Evolutionary conservation across 345 rosid species (phyloP).

Genomic region (Citrus glauca): DNA sequence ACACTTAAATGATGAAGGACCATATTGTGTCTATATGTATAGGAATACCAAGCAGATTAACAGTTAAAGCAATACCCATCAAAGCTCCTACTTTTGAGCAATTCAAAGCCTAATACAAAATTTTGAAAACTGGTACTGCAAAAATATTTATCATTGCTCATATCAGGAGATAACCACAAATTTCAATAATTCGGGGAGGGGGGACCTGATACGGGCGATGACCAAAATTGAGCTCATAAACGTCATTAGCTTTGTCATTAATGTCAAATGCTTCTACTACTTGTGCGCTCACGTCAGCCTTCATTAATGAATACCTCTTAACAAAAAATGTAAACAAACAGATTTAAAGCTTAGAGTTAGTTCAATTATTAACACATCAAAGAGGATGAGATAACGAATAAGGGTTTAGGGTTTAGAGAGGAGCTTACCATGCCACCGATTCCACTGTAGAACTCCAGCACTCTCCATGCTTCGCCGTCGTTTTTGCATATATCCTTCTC

Average conservation of each 20-base stretch:
- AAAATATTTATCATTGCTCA: neutral
- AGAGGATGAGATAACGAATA: neutral
- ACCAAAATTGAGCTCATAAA: slow-evolving; percentile 76
- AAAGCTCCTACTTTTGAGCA: neutral
- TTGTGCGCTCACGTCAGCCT: slow-evolving; percentile 52
- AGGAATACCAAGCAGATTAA: neutral
- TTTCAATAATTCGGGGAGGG: neutral
- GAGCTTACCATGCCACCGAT: slow-evolving; percentile 78
- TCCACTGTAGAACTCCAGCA: slow-evolving; percentile 92
- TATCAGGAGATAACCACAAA: neutral
- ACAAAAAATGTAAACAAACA: neutral
- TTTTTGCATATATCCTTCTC: slow-evolving; percentile 23
- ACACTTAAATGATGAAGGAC: neutral
- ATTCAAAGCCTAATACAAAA: neutral
- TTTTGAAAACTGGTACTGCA: neutral
- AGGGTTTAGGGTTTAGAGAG: neutral
- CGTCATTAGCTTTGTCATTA: slow-evolving; percentile 86
- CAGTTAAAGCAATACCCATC: neutral
- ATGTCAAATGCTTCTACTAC: slow-evolving; percentile 87
- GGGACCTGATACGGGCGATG: slow-evolving; percentile 87
- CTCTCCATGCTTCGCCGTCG: slow-evolving; percentile 60
- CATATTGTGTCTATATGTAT: neutral
- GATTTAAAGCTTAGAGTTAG: neutral
- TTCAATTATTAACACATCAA: neutral
- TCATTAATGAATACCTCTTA: slow-evolving; percentile 71